phyloP scores from a whole-genome alignment of 2,329 filamentous ascomycete species.

The Trichoderma pleuroti region DNA sequence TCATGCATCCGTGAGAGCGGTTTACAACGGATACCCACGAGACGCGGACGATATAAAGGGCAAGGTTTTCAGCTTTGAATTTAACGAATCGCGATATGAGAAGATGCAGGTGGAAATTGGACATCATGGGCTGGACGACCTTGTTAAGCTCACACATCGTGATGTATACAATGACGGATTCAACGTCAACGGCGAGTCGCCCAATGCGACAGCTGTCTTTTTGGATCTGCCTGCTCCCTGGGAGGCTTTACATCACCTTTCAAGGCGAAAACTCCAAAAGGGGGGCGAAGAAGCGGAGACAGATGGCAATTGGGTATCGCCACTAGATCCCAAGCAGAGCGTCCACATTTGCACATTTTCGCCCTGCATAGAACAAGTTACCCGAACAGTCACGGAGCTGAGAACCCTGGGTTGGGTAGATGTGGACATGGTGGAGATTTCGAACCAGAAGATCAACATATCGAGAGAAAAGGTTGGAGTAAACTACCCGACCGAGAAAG shows the following conservation, averaged over 20 bases:
- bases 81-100: slow-evolving; percentile 67
- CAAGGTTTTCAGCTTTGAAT: slow-evolving; percentile 79
- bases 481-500: slow-evolving; percentile 61
- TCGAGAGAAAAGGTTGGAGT: slow-evolving; percentile 76
- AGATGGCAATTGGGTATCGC: slow-evolving; percentile 47
- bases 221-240: slow-evolving; percentile 79
- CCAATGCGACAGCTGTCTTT: slow-evolving; percentile 68
- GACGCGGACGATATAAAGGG: slow-evolving; percentile 49
- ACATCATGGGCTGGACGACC: slow-evolving; percentile 60
- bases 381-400: slow-evolving; percentile 75
- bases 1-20: slow-evolving; percentile 70
- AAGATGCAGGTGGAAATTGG: slow-evolving; percentile 67
- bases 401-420: slow-evolving; percentile 82
- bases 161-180: slow-evolving; percentile 79
- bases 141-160: slow-evolving; percentile 72
- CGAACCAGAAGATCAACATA: slow-evolving; percentile 75
- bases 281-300: slow-evolving; percentile 24
- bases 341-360: slow-evolving; percentile 90
- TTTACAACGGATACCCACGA: slow-evolving; percentile 67
- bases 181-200: slow-evolving; percentile 55
- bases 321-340: slow-evolving; percentile 67
- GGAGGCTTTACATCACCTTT: slow-evolving; percentile 74
- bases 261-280: slow-evolving; percentile 43
- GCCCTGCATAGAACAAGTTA: slow-evolving; percentile 95
- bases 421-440: slow-evolving; percentile 89